Base-by-base conservation (phyloP, 2,329 filamentous ascomycete species). In the Emergomyces orientalis region DNA sequence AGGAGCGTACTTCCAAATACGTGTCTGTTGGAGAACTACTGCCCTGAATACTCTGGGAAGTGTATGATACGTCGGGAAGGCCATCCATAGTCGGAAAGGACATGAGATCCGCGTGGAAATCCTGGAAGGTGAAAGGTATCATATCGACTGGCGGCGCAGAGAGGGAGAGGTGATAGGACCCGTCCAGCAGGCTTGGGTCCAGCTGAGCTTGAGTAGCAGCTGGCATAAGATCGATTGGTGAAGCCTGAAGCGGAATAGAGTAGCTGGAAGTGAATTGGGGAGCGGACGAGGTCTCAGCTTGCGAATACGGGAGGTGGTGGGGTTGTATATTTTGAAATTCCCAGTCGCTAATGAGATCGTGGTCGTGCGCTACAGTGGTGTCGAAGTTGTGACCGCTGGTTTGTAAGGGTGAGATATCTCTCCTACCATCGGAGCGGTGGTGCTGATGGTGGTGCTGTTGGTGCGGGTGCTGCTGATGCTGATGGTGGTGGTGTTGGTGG, bases 1-100 rank as follows among this genome's bases (percentile, higher is more conserved):
- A 80, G 7, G 93, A 97, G 59, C 93, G 79, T 41, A 96, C 89
- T 75, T 97, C 92, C 56, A 96, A 79, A 74, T 90, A 92, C 37
- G 88, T 89, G 69, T 89, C 87, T 1, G 87, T 89, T 0, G 89
- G 89, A 45, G 89, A 92, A 70, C 85, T 87, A 72, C 71, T 75
- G 65, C 79, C 77, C 41, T 78, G 70, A 41, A 80, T 72, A 34
- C 75, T 73, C 61, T 77, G 75, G 52, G 77, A 73, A 62, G 74
- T 67, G 25, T 71, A 69, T 27, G 75, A 71, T 66, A 80, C 75
- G 61, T 79, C 75, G 14, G 78, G 73, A 37, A 84, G 75, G 45
- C 82, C 80, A 65, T 80, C 76, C 45, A 75, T 74, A 54, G 70
- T 69, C 7, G 78, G 76, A 67, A 81, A 81, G 30, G 83, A 78